Base-by-base conservation (phyloP, 2,329 filamentous ascomycete species). In the Zymoseptoria crescenta region DNA sequence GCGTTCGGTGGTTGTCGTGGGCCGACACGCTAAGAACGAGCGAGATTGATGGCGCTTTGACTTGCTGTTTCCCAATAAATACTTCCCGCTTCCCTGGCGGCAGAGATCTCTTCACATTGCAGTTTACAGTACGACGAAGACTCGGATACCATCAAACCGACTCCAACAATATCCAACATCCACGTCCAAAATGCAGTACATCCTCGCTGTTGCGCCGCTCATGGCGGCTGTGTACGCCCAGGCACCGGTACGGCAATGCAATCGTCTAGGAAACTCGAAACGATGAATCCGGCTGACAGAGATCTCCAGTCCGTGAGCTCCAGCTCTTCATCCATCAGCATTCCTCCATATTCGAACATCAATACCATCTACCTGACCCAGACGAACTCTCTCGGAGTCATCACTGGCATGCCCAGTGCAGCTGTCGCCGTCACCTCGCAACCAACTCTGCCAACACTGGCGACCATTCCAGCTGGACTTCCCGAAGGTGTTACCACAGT, bases 371-470 rank as follows among this genome's bases (percentile, higher is more conserved):
- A 74, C 71, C 72, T 78, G 27, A 76, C 76, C 24, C 58, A 75
- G 72, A 81, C 79, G 62, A 77, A 81, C 72, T 77, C 77, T 20
- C 62, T 72, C 21, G 79, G 79, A 54, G 78, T 80, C 48, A 73
- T 81, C 53, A 81, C 79, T 50, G 78, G 77, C 62, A 73, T 76
- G 71, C 78, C 79, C 19, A 67, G 68, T 8, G 69, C 69, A 16
- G 71, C 76, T 49, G 67, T 65, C 20, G 71, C 73, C 56, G 56
- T 55, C 19, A 65, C 63, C 29, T 49, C 56, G n/a, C 59, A 63
- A 50, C 61, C 63, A 28, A 55, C 55, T 10, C 30, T 62, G 20
- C 62, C 58, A 8, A 59, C 60, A 9, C 21, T 57, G 8, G 74
- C 72, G 30, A 74, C 74, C 24, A 74, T 78, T 61, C 76, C 76